A percentile compares a stretch with the other conserved stretches of the same genome.
Evolutionary conservation across 495 filamentous ascomycete genomes (phyloP).

Genomic region (Lasiosphaeriaceae sp.): DNA sequence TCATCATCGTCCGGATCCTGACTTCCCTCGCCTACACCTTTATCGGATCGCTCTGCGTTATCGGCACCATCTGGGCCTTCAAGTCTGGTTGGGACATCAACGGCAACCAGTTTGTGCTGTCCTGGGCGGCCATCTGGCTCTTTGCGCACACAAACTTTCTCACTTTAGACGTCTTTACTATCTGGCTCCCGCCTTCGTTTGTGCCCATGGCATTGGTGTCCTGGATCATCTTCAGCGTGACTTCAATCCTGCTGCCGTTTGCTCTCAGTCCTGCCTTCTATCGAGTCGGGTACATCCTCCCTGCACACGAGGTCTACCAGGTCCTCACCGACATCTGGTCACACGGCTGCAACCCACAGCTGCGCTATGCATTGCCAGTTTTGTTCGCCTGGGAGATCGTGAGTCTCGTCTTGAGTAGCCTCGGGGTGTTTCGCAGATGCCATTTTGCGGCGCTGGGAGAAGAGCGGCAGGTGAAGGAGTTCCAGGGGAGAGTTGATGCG

Average conservation of each 20-base stretch:
- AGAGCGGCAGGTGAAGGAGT: conserved; percentile 29
- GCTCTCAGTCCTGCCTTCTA: conserved; percentile 46
- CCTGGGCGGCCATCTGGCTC: conserved; percentile 50
- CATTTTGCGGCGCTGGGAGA: conserved; percentile 31
- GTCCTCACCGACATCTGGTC: conserved; percentile 48
- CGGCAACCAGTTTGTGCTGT: conserved; percentile 43
- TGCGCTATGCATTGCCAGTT: conserved; percentile 40
- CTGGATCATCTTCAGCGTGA: conserved; percentile 48
- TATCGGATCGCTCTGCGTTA: conserved; percentile 40
- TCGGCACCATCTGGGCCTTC: conserved; percentile 51
- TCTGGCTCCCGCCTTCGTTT: conserved; percentile 39
- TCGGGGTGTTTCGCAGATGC: conserved; percentile 42
- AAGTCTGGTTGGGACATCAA: conserved; percentile 43
- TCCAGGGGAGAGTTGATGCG: conserved; percentile 23
- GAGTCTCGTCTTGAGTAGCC: conserved; percentile 15
- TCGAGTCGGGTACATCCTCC: conserved; percentile 43
- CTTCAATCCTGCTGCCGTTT: conserved; percentile 45
- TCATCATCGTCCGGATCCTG: conserved; percentile 38
- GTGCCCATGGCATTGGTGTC: conserved; percentile 46
- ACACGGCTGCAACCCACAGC: conserved; percentile 42
- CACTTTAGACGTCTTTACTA: conserved; percentile 43
- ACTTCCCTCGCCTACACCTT: conserved; percentile 43
- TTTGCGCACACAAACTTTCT: conserved; percentile 50
- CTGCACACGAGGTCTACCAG: conserved; percentile 44
- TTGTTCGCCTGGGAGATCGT: conserved; percentile 40